A percentile compares a stretch with the other conserved stretches of the same genome.
phyloP scores from a whole-genome alignment of 2,329 filamentous ascomycete genomes.

The Alternaria tenuissima region DNA sequence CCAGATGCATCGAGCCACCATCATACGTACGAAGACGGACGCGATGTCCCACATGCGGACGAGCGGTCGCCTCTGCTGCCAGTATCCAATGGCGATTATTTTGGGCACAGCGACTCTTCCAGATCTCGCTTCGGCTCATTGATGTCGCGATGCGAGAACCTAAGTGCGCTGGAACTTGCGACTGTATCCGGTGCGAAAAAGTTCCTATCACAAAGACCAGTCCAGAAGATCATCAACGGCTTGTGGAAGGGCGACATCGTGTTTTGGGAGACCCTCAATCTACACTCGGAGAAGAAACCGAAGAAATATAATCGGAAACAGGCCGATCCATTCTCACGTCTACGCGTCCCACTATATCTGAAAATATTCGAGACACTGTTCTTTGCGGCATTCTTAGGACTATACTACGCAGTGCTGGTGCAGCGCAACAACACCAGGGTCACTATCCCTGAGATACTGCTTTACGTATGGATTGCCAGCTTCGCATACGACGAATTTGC shows the following conservation, averaged over 20 bases:
- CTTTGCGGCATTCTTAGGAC: constrained; percentile 75
- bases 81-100: constrained; percentile 32
- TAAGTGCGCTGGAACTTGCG: constrained; percentile 89
- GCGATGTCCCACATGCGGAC: constrained; percentile 10
- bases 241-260: constrained; percentile 85
- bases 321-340: constrained; percentile 64
- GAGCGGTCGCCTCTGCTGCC: constrained; percentile 41
- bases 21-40: constrained; percentile 22
- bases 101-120: constrained; percentile 33
- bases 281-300: constrained; percentile 76
- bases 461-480: constrained; percentile 86
- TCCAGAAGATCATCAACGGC: constrained; percentile 83
- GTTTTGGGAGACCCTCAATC: constrained; percentile 82
- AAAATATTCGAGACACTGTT: constrained; percentile 86
- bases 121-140: constrained; percentile 65
- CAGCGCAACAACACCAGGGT: constrained; percentile 73
- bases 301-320: constrained; percentile 72
- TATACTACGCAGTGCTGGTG: constrained; percentile 89
- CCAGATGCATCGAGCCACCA: constrained; percentile 18
- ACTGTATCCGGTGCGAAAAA: constrained; percentile 83
- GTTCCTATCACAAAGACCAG: constrained; percentile 79
- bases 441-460: constrained; percentile 72
- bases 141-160: constrained; percentile 74
- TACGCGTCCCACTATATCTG: constrained; percentile 82
- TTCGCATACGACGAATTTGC: constrained; percentile 82